phyloP scores from a whole-genome alignment of 306 rosid genomes.

The Dryas drummondii region DNA sequence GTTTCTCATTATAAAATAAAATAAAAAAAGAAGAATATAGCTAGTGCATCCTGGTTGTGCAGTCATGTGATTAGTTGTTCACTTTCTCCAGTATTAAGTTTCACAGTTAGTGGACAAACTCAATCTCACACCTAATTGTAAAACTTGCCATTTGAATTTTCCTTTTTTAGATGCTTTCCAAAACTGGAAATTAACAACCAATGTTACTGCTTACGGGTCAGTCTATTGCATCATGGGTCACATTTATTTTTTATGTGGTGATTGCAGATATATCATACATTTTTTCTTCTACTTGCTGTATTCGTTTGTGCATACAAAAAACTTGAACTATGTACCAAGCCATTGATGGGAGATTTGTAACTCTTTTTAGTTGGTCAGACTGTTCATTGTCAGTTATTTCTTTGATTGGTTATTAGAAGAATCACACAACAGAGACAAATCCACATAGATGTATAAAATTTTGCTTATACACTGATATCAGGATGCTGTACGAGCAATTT shows the following conservation, averaged over 20 bases:
- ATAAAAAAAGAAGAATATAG: background rate
- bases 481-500: constrained; percentile 88
- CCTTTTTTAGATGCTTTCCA: background rate
- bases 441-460: constrained; percentile 20
- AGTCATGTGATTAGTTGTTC: too few relatives aligned
- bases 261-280: background rate
- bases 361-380: background rate
- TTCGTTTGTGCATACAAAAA: too few relatives aligned
- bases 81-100: too few relatives aligned
- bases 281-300: background rate
- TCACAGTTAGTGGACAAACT: background rate
- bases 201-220: background rate
- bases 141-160: background rate
- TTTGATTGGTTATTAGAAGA: constrained; percentile 23
- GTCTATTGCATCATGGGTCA: background rate
- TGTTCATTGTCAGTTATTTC: constrained; percentile 13
- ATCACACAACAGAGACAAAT: background rate
- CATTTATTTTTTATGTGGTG: background rate
- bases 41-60: background rate
- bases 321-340: background rate
- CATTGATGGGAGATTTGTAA: constrained; percentile 12
- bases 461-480: constrained; percentile 41
- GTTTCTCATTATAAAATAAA: too few relatives aligned
- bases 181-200: background rate
- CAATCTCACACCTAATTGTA: background rate